A percentile compares a stretch with the other conserved stretches of the same genome.
Conservation (phyloP, 2,329 filamentous ascomycete species). For the Oidium heveae region DNA sequence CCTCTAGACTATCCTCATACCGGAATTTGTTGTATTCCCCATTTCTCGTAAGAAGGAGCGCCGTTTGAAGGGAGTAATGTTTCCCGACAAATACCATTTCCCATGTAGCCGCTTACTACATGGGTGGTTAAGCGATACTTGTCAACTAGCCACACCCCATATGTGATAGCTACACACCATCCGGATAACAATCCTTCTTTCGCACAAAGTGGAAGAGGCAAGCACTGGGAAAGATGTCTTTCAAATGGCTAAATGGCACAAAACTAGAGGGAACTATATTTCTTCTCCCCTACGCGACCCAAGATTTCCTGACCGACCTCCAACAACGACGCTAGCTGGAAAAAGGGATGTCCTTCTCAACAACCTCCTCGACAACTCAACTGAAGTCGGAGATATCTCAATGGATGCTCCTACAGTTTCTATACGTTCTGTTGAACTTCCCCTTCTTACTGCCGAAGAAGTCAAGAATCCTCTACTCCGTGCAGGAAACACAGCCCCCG, state of each 20-base stretch:
- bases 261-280: background rate
- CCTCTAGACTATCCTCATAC: too few relatives aligned
- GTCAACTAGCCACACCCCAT: too few relatives aligned
- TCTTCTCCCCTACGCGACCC: background rate
- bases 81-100: too few relatives aligned
- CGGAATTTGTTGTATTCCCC: too few relatives aligned
- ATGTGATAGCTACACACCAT: too few relatives aligned
- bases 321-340: background rate
- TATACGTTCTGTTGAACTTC: background rate
- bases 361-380: background rate
- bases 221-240: background rate
- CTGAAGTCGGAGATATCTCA: too few relatives aligned
- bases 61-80: too few relatives aligned
- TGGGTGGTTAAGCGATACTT: too few relatives aligned
- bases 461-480: background rate
- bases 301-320: background rate
- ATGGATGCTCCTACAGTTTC: background rate
- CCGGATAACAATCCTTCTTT: too few relatives aligned
- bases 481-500: background rate
- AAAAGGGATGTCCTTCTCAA: background rate
- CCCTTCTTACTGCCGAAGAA: background rate
- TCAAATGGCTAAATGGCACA: background rate
- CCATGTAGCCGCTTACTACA: too few relatives aligned
- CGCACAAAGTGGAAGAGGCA: constrained; percentile 13
- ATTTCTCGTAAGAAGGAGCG: too few relatives aligned